Conservation (phyloP, 441 rosid species). For the Populus tomentosa region DNA sequence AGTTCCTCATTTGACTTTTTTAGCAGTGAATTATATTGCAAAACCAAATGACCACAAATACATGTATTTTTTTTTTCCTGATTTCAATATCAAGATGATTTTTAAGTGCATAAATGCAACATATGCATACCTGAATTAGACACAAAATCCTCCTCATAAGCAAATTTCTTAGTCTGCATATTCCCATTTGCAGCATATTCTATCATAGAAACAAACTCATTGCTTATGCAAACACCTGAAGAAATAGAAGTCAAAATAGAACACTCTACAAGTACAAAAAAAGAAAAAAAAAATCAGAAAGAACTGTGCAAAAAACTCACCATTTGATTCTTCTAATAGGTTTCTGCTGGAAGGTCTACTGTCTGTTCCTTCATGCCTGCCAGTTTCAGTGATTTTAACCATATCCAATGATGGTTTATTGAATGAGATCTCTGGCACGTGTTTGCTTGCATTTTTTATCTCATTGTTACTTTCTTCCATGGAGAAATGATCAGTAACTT, state of each 20-base stretch:
- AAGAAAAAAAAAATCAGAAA: not conserved
- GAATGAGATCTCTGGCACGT: not conserved
- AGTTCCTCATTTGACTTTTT: too few relatives aligned
- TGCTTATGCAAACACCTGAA: conserved; percentile 20
- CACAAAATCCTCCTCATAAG: conserved; percentile 10
- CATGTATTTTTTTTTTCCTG: too few relatives aligned
- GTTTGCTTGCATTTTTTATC: conserved; percentile 19
- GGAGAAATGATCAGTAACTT: conserved; percentile 18
- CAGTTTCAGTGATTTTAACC: conserved; percentile 10
- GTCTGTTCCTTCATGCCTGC: conserved; percentile 19
- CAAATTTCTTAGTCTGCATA: conserved; percentile 8
- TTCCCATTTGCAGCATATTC: conserved; percentile 22
- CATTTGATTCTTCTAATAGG: conserved; percentile 29
- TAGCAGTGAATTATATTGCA: too few relatives aligned
- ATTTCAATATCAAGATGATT: too few relatives aligned
- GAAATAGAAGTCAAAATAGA: conserved; percentile 23
- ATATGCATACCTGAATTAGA: conserved; percentile 33
- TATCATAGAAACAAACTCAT: conserved; percentile 20
- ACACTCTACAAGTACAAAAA: not conserved
- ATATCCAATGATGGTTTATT: conserved; percentile 5
- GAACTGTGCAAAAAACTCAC: conserved; percentile 28
- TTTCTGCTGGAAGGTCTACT: conserved; percentile 12
- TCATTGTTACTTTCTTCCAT: conserved; percentile 29
- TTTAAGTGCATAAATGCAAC: not conserved
- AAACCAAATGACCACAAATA: too few relatives aligned